Base-by-base conservation (phyloP, 768 basidiomycete genomes). In the Amanita exitialis region DNA sequence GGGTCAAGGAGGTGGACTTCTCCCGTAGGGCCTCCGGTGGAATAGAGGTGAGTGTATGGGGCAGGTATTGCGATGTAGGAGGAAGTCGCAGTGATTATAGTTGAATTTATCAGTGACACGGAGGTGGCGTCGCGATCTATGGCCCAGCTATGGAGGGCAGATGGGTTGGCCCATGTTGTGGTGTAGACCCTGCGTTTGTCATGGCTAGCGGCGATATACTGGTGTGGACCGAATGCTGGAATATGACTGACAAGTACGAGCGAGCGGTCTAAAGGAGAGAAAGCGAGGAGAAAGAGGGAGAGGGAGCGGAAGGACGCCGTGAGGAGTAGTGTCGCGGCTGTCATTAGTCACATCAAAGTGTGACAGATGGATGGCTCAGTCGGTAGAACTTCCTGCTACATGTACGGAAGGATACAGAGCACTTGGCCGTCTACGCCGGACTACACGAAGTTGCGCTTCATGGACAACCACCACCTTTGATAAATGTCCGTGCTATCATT, bases 301-400 rank as follows among this genome's bases (percentile, higher is more conserved):
- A 77, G 44, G 0, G 77, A 77, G 28, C 73, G 71, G 57, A 79
- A 79, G 0, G 76, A 79, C 27, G 75, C 77, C 1, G 73, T 61
- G 6, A 78, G 56, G 46, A n/a, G n/a, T n/a, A n/a, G n/a, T n/a
- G n/a, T n/a, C n/a, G n/a, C n/a, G n/a, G n/a, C n/a, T n/a, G n/a
- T n/a, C n/a, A n/a, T n/a, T n/a, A n/a, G n/a, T n/a, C n/a, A n/a
- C n/a, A n/a, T n/a, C n/a, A n/a, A n/a, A n/a, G n/a, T n/a, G n/a
- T n/a, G n/a, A n/a, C n/a, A n/a, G n/a, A n/a, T n/a, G n/a, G n/a
- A n/a, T n/a, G n/a, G n/a, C n/a, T n/a, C n/a, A n/a, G n/a, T n/a
- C n/a, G n/a, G n/a, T n/a, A n/a, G n/a, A n/a, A n/a, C n/a, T n/a
- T n/a, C n/a, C n/a, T n/a, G n/a, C n/a, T n/a, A n/a, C n/a, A n/a